These are phyloP conservation scores for Lenwebbia sp. DNA, from an alignment of 345 rosid genomes.

Conservation along the genomic window DNA sequence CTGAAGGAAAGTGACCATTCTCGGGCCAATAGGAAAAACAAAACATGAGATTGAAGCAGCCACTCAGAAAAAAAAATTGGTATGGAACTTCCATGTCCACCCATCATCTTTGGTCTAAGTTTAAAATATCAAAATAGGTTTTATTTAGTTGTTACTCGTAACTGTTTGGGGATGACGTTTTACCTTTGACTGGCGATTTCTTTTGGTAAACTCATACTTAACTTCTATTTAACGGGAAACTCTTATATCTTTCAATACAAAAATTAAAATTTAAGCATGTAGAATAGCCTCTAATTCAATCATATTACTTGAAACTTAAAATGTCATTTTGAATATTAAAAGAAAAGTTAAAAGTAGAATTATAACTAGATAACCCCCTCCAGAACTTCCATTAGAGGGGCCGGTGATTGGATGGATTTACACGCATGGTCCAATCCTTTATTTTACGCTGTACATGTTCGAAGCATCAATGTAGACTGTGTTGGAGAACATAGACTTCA, in stretches of 20 bases:
- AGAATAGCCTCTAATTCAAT: not conserved
- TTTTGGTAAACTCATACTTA: not conserved
- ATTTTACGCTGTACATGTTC: no score
- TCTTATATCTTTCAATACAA: not conserved
- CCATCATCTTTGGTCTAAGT: not conserved
- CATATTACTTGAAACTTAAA: not conserved
- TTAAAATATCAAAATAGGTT: not conserved
- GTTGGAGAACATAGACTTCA: not conserved
- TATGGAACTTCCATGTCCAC: not conserved
- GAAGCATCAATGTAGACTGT: not conserved
- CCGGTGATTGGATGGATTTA: not conserved
- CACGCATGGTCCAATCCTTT: no score
- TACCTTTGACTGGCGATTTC: not conserved
- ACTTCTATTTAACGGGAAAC: not conserved
- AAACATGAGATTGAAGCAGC: not conserved
- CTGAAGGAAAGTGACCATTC: not conserved
- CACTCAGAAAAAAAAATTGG: not conserved
- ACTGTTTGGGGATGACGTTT: not conserved
- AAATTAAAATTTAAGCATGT: accelerated
- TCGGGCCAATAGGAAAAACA: not conserved
- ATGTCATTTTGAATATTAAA: no score
- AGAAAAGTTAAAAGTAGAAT: not conserved
- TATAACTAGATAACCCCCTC: not conserved
- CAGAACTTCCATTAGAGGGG: accelerated
- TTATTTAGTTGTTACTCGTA: not conserved